These are phyloP conservation scores for Aspergillus ochraceoroseus DNA, from an alignment of 2,329 filamentous ascomycete genomes.

Conservation along the genomic window DNA sequence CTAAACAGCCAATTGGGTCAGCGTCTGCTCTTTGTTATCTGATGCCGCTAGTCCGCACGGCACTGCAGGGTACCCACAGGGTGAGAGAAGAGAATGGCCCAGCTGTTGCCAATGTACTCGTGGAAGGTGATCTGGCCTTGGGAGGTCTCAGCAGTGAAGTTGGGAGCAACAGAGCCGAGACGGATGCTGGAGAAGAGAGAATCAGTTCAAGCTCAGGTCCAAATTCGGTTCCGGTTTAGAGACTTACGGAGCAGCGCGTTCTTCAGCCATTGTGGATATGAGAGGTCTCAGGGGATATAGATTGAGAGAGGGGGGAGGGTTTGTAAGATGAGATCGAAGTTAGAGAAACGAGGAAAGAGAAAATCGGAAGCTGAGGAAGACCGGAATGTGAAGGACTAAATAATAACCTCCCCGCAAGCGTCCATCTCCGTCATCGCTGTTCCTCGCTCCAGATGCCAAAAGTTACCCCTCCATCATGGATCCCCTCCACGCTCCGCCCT, in stretches of 20 bases:
- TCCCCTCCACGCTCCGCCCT: constrained; percentile 11
- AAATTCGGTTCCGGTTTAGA: no score
- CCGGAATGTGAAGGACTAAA: constrained; percentile 3
- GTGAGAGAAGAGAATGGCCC: constrained; percentile 68
- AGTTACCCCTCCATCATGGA: constrained; percentile 14
- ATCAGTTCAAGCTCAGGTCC: constrained; percentile 15
- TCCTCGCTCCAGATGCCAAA: no score
- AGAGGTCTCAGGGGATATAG: constrained; percentile 1
- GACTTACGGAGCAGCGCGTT: constrained; percentile 43
- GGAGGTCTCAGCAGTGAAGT: constrained; percentile 66
- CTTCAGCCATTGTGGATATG: constrained; percentile 41
- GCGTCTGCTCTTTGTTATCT: background rate
- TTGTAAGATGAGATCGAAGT: constrained; percentile 4
- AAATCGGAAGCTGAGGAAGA: constrained; percentile 7
- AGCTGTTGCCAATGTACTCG: constrained; percentile 65
- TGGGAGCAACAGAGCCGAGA: constrained; percentile 61
- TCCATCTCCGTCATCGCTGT: no score
- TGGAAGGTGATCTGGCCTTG: constrained; percentile 65
- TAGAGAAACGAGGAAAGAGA: constrained; percentile 1
- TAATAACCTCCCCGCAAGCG: constrained; percentile 4
- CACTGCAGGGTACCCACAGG: constrained; percentile 42
- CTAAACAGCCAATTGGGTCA: constrained; percentile 15
- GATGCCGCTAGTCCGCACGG: background rate
- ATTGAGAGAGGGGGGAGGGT: background rate
- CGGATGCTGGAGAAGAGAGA: constrained; percentile 47